A percentile compares a stretch with the other conserved stretches of the same genome.
Evolutionary conservation across 108 stramenopile species (phyloP).

Genomic region (Nitzschia putrida): DNA sequence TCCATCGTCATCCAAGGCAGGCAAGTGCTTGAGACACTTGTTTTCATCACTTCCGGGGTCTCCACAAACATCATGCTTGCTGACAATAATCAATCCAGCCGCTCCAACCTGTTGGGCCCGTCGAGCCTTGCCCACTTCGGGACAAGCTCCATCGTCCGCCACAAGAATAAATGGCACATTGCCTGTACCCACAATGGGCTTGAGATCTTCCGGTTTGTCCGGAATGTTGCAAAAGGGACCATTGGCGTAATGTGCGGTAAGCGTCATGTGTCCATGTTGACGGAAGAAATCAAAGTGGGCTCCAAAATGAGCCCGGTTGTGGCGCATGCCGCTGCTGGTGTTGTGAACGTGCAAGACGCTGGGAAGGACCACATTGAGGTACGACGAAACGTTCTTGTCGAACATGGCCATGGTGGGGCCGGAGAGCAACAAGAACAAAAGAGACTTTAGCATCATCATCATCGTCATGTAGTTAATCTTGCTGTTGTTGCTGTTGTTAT

Average conservation of each 20-base stretch:
- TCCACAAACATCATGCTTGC: conserved; percentile 74
- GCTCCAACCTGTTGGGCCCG: conserved; percentile 89
- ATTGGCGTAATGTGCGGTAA: conserved; percentile 7
- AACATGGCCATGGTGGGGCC: conserved; percentile 6
- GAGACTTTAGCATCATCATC: too few relatives aligned
- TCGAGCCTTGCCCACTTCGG: conserved; percentile 74
- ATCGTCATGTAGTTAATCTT: too few relatives aligned
- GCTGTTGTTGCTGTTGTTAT: too few relatives aligned
- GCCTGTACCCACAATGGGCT: background rate
- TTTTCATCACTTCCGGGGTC: conserved; percentile 29
- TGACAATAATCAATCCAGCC: conserved; percentile 89
- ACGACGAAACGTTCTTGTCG: conserved; percentile 23
- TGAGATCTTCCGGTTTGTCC: background rate
- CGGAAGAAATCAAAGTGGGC: conserved; percentile 4
- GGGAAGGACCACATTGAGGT: conserved; percentile 35
- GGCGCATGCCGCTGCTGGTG: conserved; percentile 10
- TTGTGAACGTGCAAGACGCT: conserved; percentile 16
- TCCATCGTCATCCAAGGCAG: conserved; percentile 93
- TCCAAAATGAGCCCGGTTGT: conserved; percentile 31
- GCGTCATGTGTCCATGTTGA: conserved; percentile 20
- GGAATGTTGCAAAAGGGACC: conserved; percentile 14
- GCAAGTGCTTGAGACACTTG: conserved; percentile 30
- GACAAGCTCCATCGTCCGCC: conserved; percentile 83
- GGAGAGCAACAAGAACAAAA: background rate
- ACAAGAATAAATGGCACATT: conserved; percentile 76